These are phyloP conservation scores for Entophlyctis luteolus DNA, from an alignment of 192 early-diverging fungal species.

Conservation along the genomic window DNA sequence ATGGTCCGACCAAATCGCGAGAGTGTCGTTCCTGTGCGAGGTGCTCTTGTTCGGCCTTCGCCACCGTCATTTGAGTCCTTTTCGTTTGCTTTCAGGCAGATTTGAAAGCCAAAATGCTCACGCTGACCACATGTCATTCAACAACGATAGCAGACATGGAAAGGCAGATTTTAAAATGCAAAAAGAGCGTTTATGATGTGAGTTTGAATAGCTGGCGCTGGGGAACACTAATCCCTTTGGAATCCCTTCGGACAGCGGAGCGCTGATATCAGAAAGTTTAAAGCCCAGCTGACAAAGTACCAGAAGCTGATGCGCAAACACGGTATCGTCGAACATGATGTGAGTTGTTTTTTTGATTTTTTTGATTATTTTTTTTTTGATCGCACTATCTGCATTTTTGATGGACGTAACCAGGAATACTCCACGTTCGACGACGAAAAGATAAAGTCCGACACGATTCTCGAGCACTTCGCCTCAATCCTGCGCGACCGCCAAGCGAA, in stretches of 20 bases:
- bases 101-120: not conserved
- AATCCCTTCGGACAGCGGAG: not conserved
- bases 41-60: not conserved
- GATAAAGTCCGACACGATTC: slow-evolving; percentile 23
- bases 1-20: not conserved
- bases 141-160: slow-evolving; percentile 10
- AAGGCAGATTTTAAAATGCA: slow-evolving; percentile 5
- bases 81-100: too few relatives aligned
- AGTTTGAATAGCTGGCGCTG: too few relatives aligned
- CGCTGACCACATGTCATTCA: not conserved
- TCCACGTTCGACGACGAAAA: slow-evolving; percentile 20
- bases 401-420: slow-evolving; percentile 22
- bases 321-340: slow-evolving; percentile 20
- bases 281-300: slow-evolving; percentile 15
- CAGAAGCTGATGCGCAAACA: slow-evolving; percentile 21
- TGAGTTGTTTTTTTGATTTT: not conserved
- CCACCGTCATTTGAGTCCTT: too few relatives aligned
- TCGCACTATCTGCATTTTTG: not conserved
- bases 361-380: not conserved
- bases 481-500: not conserved
- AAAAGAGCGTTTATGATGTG: slow-evolving; percentile 23
- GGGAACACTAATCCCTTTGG: too few relatives aligned
- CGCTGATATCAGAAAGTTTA: slow-evolving; percentile 16
- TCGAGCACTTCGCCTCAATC: slow-evolving; percentile 22
- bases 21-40: slow-evolving; percentile 1